phyloP scores from a whole-genome alignment of 2,329 filamentous ascomycete genomes.

The Pestalotiopsis sp. region DNA sequence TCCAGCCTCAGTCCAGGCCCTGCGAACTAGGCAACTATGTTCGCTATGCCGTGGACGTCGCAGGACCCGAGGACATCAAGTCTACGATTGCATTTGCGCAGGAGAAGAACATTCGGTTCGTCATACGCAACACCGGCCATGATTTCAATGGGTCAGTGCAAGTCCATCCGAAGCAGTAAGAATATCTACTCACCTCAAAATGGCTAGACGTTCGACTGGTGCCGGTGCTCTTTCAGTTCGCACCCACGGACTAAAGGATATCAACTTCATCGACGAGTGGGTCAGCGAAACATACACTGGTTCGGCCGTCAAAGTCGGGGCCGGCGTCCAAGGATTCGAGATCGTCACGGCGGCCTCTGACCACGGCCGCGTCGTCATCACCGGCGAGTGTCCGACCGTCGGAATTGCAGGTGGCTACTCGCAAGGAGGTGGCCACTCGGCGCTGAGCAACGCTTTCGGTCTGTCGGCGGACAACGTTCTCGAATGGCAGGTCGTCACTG shows the following conservation, averaged over 20 bases:
- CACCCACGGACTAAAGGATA: constrained; percentile 48
- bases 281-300: constrained; percentile 41
- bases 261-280: constrained; percentile 24
- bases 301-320: constrained; percentile 48
- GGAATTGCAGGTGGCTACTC: constrained; percentile 61
- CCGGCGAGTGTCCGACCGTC: constrained; percentile 53
- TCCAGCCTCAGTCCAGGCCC: neutral
- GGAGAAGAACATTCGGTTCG: constrained; percentile 43
- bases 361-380: constrained; percentile 43
- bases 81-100: constrained; percentile 20
- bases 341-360: constrained; percentile 38
- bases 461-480: constrained; percentile 59
- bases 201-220: constrained; percentile 56
- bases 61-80: neutral
- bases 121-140: constrained; percentile 53
- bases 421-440: constrained; percentile 61
- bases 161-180: too few species aligned
- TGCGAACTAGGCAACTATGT: constrained; percentile 14
- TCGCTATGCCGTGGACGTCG: constrained; percentile 11
- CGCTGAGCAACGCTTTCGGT: constrained; percentile 55
- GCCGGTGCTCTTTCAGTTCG: constrained; percentile 49
- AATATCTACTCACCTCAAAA: too few species aligned
- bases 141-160: constrained; percentile 28
- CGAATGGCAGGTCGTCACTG: constrained; percentile 48
- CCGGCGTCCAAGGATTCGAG: constrained; percentile 49